Base-by-base conservation (phyloP, 192 early-diverging fungal species). In the Linderina pennispora region DNA sequence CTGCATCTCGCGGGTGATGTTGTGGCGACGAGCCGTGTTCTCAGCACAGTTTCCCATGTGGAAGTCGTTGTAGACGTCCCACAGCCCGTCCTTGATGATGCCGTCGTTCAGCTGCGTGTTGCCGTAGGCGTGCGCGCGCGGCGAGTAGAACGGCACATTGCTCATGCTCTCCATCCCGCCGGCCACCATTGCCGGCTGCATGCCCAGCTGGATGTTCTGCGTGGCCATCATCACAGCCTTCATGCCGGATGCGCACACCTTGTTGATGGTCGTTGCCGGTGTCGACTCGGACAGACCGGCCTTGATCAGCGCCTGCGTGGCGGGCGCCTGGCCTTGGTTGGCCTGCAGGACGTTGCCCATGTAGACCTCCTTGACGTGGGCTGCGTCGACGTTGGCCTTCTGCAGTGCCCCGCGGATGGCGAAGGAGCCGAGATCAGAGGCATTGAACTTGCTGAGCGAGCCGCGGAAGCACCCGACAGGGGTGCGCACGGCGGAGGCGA, bases 151-250 rank as follows among this genome's bases (percentile, higher is more conserved):
- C 40, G 94, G 94, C 4, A 84, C 84, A 53, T 97, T 92, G 51
- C 86, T 86, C 93, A 98, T 97, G 77, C 83, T 88, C 61, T 97
- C 92, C 89, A 94, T 96, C 42, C 93, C 91, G 55, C 92, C 91
- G 21, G 90, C 90, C 9, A 94, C 77, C 83, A 97, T 90, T 15
- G 90, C 71, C 23, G 80, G 58, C 55, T 88, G 81, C 20, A 75
- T 68, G 15, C 92, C 94, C 20, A 84, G 66, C 67, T 83, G 75
- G 38, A 98, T 78, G 54, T 76, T 78, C 66, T 93, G 90, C 8
- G 91, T 64, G 25, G 92, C 94, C 48, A 97, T 66, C 78, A 91
- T 92, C 41, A 94, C 80, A 4, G 94, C 86, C 78, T 98, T 98
- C 85, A 97, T 81, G n/a, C 93, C 96, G 1, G 92, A 94, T 8